Percentiles rank a stretch among this genome's conserved stretches.
phyloP scores from a whole-genome alignment of 768 basidiomycete genomes.

The Termitomyces sp. region DNA sequence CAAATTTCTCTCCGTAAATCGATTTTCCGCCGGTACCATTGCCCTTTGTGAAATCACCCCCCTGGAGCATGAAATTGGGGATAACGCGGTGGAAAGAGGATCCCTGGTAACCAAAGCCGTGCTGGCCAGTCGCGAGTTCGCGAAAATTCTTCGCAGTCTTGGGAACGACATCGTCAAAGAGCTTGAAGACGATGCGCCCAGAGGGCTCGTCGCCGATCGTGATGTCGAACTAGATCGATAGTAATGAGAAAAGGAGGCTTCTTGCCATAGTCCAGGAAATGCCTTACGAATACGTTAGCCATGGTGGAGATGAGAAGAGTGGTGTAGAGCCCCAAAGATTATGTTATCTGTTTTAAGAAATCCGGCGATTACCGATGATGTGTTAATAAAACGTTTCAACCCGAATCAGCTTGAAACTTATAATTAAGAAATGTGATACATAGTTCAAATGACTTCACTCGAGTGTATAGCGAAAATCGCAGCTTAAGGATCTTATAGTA shows the following conservation, averaged over 20 bases:
- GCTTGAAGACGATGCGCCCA: conserved; percentile 76
- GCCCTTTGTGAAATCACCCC: conserved; percentile 73
- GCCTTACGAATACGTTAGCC: conserved; percentile 35
- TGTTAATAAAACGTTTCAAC: no score
- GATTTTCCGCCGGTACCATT: conserved; percentile 80
- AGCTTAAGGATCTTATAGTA: background rate
- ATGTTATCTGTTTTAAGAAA: conserved; percentile 12
- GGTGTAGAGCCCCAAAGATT: conserved; percentile 9
- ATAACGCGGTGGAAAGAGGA: conserved; percentile 78
- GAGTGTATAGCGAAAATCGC: background rate
- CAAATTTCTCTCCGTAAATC: conserved; percentile 67
- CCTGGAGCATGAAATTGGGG: conserved; percentile 83
- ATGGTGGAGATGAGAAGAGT: conserved; percentile 17
- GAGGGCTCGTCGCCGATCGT: conserved; percentile 29
- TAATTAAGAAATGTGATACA: no score
- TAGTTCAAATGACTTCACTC: background rate
- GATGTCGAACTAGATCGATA: conserved; percentile 57
- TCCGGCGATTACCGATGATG: conserved; percentile 11
- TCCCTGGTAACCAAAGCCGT: conserved; percentile 71
- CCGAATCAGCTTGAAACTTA: background rate
- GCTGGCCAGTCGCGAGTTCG: conserved; percentile 71
- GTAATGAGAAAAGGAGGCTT: background rate
- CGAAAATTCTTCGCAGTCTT: conserved; percentile 82
- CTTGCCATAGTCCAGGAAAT: background rate
- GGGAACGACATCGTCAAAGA: conserved; percentile 77